Conservation (phyloP, 495 filamentous ascomycete species). For the Penicillium paxilli region DNA sequence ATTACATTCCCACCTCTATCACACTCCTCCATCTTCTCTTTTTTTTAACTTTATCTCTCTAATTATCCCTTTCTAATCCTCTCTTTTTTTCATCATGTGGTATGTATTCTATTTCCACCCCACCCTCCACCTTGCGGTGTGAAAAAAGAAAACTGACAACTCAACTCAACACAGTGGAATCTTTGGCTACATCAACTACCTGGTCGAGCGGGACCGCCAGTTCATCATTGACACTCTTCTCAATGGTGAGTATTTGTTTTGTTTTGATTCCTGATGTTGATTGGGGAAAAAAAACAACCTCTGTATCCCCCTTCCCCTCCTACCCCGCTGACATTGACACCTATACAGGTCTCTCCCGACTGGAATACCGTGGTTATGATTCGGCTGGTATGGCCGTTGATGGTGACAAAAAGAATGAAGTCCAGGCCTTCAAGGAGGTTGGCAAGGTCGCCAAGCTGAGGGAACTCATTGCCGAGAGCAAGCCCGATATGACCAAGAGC, state of each 20-base stretch:
- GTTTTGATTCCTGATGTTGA: not conserved
- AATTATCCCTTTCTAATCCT: constrained; percentile 1
- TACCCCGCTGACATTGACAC: constrained; percentile 1
- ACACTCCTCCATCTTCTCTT: no score
- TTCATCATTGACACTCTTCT: constrained; percentile 94
- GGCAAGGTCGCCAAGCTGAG: constrained; percentile 97
- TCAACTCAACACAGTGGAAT: constrained; percentile 94
- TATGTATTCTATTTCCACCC: constrained; percentile 18
- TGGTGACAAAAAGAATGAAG: constrained; percentile 97
- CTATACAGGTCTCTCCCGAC: constrained; percentile 69
- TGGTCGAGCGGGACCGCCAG: constrained; percentile 92
- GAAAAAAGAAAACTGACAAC: constrained; percentile 1
- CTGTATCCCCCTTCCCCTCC: not conserved
- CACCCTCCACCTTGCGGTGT: not conserved
- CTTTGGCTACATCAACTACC: constrained; percentile 93
- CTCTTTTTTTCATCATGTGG: constrained; percentile 34
- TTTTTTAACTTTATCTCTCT: not conserved
- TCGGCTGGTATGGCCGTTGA: constrained; percentile 95
- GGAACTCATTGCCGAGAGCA: constrained; percentile 80
- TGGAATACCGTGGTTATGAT: constrained; percentile 97
- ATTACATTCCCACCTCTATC: constrained; percentile 5
- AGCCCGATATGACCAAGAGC: constrained; percentile 82
- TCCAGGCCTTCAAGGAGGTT: constrained; percentile 97
- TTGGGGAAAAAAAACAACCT: no score
- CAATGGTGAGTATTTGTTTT: constrained; percentile 65